A percentile compares a stretch with the other conserved stretches of the same genome.
These are phyloP conservation scores for Sporothrix humicola DNA, from an alignment of 2,329 filamentous ascomycete species.

Conservation along the genomic window DNA sequence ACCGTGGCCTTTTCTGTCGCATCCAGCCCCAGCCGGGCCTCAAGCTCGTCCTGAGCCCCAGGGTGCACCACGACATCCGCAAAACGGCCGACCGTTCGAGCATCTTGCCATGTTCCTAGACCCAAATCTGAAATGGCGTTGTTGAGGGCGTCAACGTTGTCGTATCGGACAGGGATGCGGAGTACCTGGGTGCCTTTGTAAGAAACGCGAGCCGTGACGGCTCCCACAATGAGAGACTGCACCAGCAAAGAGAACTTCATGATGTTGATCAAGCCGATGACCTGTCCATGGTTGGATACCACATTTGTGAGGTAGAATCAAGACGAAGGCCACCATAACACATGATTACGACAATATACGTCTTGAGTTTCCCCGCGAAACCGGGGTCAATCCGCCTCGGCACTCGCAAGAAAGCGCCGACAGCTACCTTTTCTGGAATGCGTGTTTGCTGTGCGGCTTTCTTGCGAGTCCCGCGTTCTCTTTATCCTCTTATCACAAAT, in stretches of 20 bases:
- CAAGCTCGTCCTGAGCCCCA: slow-evolving; percentile 45
- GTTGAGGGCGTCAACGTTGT: slow-evolving; percentile 44
- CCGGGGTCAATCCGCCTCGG: not conserved
- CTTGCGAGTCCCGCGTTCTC: not conserved
- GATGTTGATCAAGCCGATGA: not conserved
- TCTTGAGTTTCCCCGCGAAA: not conserved
- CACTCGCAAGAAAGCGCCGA: not conserved
- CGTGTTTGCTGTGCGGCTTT: not conserved
- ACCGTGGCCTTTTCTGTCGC: slow-evolving; percentile 40
- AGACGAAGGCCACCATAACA: no score
- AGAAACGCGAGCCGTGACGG: not conserved
- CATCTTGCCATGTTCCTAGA: slow-evolving; percentile 49
- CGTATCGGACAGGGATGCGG: slow-evolving; percentile 47
- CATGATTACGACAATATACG: not conserved
- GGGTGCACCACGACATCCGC: slow-evolving; percentile 53
- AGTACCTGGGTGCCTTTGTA: slow-evolving; percentile 55
- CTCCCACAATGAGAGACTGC: not conserved
- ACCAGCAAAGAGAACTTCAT: not conserved
- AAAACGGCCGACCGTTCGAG: slow-evolving; percentile 45
- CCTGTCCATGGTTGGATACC: no score
- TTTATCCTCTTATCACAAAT: not conserved
- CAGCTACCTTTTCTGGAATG: not conserved
- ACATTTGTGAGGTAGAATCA: no score
- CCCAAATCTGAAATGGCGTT: slow-evolving; percentile 44
- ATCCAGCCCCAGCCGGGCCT: slow-evolving; percentile 40